Base-by-base conservation (phyloP, 345 rosid genomes). In the Salix purpurea region DNA sequence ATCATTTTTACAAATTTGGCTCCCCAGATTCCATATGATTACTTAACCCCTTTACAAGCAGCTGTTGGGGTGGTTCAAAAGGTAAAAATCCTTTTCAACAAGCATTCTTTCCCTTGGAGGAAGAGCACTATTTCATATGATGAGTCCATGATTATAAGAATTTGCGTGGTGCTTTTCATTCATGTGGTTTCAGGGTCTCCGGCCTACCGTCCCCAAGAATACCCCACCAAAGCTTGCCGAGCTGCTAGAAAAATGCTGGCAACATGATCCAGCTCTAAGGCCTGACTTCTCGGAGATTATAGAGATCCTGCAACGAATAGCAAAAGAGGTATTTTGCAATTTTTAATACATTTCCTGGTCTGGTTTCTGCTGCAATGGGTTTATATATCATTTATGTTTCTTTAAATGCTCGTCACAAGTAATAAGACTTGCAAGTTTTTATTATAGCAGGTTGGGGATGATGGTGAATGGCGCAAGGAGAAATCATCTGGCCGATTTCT, bases 51-150 rank as follows among this genome's bases (percentile, higher is more conserved):
- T 58, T 84, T 93, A 82, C 97, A 96, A 83, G 99, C 99, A 65
- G 99, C 99, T 9, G 94, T 96, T 73, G 98, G 96, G 58, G 99
- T 91, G 61, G 99, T 96, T 79, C 98, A 96, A 79, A 93, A 93
- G 98, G 99, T 95, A 87, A 62, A 36, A 13, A 23, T 21, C 36
- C 61, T 65, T 2, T 23, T 3, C 14, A 13, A 28, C 8, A 6
- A 14, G 67, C 67, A 26, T 13, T 6, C 15, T 2, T 0, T 6
- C 4, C 15, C 6, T 8, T 10, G 4, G 28, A 61, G 2, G 13
- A 4, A 19, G 7, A 19, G 37, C 37, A 36, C 6, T 24, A 58
- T 58, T 58, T 58, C 62, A 58, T 10, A n/a, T n/a, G 62, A 58
- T 10, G 24, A 24, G 24, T 39, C 2, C 24, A 39, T 26, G 32